Evolutionary conservation across 768 basidiomycete species (phyloP), one percentile per base, ranked within the genome.

Genomic region (Goffeauzyma gilvescens): DNA sequence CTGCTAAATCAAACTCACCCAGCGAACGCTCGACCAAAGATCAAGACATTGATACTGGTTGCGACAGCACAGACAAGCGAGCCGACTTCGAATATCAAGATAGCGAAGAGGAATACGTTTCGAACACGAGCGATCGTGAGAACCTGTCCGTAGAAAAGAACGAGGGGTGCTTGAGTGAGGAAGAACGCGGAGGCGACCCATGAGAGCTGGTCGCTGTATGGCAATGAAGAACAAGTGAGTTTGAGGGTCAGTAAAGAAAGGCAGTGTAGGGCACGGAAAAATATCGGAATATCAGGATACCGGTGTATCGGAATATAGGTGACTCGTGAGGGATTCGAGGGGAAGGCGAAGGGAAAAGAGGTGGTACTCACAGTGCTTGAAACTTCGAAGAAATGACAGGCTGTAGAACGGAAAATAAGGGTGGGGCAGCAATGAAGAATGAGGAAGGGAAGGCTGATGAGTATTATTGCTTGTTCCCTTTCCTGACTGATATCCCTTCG

Each of bases 11-110:
- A 20, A 8, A 41, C 40, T 41, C 40, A 41, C 40, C 70, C 71
- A 3, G 66, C 59, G 27, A 72, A 51, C 0, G 71, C 70, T 17
- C 71, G 56, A 9, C 71, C 71, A 32, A 70, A 55, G 26, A 63
- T 59, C 39, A 63, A 39, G 22, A 57, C 55, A 6, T 50, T 37
- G 50, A 64, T 58, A 23, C 38, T 49, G 1, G 58, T 55, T 0
- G 63, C 55, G 1, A 64, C 59, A 26, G 67, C 71, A 49, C 70
- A 72, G 27, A 71, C 48, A 17, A 67, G 50, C 1, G 64, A 66
- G 4, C 72, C 71, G n/a, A 71, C 48, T 50, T 72, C 70, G 51
- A 71, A 70, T 38, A 69, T 51, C 51, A 52, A 41, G 38, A 62
- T 50, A n/a, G 60, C 56, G 32, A 58, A 50, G 10, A 57, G 35